Evolutionary conservation across 225 moss, liverwort and hornwort species (phyloP), one percentile per base, ranked within the genome.

Genomic region (Pseudisothecium myosuroides): DNA sequence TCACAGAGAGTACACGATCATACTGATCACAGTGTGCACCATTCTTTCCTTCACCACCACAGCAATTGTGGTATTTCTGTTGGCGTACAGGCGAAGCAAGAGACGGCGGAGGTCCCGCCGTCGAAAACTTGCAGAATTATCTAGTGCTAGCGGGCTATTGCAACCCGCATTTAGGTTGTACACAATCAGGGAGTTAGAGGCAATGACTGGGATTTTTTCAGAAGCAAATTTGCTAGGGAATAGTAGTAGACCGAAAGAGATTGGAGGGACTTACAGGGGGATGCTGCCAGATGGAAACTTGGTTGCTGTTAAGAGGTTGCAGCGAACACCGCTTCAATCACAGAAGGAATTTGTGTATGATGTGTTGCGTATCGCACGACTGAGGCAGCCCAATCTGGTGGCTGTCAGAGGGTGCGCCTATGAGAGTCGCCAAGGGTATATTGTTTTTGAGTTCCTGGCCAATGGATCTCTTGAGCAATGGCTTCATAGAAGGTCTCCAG

Each of bases 321-420:
- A 92, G 87, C 92, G 96, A 79, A 93, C 97, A 14, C 93, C 95
- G 27, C 92, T 96, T 81, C 98, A 97, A 76, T 92, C 95, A 78
- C 95, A 96, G 90, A 97, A 91, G 92, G 97, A 98, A 69, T 98
- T 98, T 69, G 92, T 97, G 91, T 94, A 93, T 59, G 98, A 97
- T 84, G 96, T 98, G 94, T 85, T 92, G 86, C 96, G 96, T 87
- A 97, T 97, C 83, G 98, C 95, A 43, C 95, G 98, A 56, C 91
- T 98, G 50, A 93, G 92, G 85, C 97, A 98, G 87, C 93, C 95
- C 65, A 97, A 97, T 82, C 87, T 98, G 88, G 98, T 98, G 19
- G 93, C 93, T 17, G 94, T 98, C 88, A 91, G 92, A 72, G 98
- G 98, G 43, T 98, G 98, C 69, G 95, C 95, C 72, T 97, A 97